Conservation (phyloP, 2,329 filamentous ascomycete species). For the Aureobasidium mangrovei region DNA sequence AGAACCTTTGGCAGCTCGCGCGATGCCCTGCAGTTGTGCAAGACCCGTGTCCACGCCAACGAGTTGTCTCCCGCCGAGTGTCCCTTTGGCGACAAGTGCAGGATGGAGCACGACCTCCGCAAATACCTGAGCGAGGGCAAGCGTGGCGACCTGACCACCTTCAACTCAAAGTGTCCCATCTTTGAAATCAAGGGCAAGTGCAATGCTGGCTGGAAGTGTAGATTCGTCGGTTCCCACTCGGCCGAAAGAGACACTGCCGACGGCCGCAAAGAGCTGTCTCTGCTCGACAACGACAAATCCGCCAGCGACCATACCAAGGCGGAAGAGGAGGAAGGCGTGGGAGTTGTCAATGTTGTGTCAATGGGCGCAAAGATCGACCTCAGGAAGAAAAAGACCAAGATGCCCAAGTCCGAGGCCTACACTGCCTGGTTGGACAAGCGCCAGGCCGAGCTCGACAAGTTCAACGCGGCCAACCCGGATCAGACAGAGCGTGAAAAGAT, state of each 20-base stretch:
- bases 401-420: conserved; percentile 67
- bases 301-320: conserved; percentile 18
- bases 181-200: conserved; percentile 71
- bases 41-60: conserved; percentile 57
- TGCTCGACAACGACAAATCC: conserved; percentile 49
- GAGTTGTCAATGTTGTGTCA: conserved; percentile 66
- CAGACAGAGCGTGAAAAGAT: conserved; percentile 29
- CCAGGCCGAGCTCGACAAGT: conserved; percentile 26
- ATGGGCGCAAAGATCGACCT: conserved; percentile 65
- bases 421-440: conserved; percentile 68
- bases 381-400: conserved; percentile 60
- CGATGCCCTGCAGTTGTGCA: conserved; percentile 70
- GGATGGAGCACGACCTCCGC: conserved; percentile 72
- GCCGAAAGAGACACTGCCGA: conserved; percentile 68
- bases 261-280: conserved; percentile 71
- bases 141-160: conserved; percentile 66
- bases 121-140: conserved; percentile 78
- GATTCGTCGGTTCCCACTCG: conserved; percentile 81
- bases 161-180: conserved; percentile 71
- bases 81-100: conserved; percentile 71
- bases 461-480: conserved; percentile 18
- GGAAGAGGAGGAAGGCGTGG: conserved; percentile 40
- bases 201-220: conserved; percentile 84
- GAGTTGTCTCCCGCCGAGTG: conserved; percentile 77
- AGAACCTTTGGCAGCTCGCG: conserved; percentile 72